Evolutionary conservation across 371 early-diverging fungal species (phyloP).

Genomic region (Phascolomyces articulosus): DNA sequence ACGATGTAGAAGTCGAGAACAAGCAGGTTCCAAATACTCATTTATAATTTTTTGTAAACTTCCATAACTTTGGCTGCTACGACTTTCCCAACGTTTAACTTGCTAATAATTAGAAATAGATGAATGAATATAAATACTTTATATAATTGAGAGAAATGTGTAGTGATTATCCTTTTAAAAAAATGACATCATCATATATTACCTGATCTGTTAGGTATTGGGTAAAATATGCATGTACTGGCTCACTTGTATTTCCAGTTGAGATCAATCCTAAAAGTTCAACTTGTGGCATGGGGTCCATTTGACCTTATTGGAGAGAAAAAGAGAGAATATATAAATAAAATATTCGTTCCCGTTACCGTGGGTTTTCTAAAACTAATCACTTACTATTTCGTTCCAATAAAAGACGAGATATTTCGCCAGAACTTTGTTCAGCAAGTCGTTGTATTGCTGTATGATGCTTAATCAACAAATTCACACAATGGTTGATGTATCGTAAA

Average conservation of each 20-base stretch:
- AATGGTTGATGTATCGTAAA: constrained; percentile 8
- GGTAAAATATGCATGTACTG: constrained; percentile 11
- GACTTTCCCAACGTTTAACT: constrained; percentile 11
- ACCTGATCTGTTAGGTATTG: constrained; percentile 6
- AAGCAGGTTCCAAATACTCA: constrained; percentile 11
- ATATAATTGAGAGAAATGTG: neutral
- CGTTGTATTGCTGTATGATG: constrained; percentile 8
- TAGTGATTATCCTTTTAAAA: too few species aligned
- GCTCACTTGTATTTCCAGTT: constrained; percentile 13
- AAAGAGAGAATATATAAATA: neutral
- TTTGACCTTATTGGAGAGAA: neutral
- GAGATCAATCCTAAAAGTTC: constrained; percentile 11
- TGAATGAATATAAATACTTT: neutral
- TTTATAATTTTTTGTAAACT: neutral
- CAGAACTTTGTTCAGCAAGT: neutral
- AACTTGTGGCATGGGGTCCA: constrained; percentile 11
- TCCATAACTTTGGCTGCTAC: constrained; percentile 5
- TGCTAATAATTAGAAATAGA: neutral
- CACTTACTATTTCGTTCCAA: constrained; percentile 4
- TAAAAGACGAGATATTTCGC: constrained; percentile 1
- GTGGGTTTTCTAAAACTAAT: too few species aligned
- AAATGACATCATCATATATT: neutral
- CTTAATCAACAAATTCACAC: neutral
- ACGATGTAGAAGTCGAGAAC: constrained; percentile 7
- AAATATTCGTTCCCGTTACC: too few species aligned